Percentiles rank a stretch among this genome's conserved stretches.
These are phyloP conservation scores for Dentipellis sp. DNA, from an alignment of 768 basidiomycete species.

Conservation along the genomic window DNA sequence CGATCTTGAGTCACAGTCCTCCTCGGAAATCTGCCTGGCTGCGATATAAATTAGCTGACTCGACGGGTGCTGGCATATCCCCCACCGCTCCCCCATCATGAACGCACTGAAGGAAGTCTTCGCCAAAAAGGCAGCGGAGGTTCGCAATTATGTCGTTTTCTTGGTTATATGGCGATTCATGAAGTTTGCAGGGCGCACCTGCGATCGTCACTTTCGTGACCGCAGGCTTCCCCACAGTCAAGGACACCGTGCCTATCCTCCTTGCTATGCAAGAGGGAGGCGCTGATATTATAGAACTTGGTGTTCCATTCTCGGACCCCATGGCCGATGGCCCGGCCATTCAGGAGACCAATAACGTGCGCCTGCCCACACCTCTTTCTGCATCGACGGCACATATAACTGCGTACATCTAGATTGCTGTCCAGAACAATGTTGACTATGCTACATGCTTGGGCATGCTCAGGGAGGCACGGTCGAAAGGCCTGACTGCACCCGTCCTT, in stretches of 20 bases:
- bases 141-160: constrained; percentile 15
- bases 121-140: constrained; percentile 51
- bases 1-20: constrained; percentile 9
- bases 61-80: not conserved
- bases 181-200: constrained; percentile 36
- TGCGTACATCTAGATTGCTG: constrained; percentile 72
- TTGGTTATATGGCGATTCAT: not conserved
- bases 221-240: constrained; percentile 76
- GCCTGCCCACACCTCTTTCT: constrained; percentile 21
- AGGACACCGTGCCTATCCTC: constrained; percentile 80
- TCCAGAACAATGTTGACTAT: constrained; percentile 77
- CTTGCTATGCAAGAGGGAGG: constrained; percentile 92
- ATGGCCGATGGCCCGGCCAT: constrained; percentile 93
- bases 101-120: constrained; percentile 66
- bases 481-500: constrained; percentile 79
- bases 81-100: constrained; percentile 33
- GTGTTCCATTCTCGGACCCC: constrained; percentile 93
- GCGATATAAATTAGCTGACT: no score
- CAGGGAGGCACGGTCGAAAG: constrained; percentile 69
- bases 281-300: constrained; percentile 90
- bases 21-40: not conserved
- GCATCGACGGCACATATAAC: not conserved
- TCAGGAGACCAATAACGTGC: constrained; percentile 87
- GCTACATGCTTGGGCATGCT: constrained; percentile 63
- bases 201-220: constrained; percentile 87